Percentiles rank a stretch among this genome's conserved stretches.
These are phyloP conservation scores for Phytophthora boehmeriae DNA, from an alignment of 352 stramenopile species.

Conservation along the genomic window DNA sequence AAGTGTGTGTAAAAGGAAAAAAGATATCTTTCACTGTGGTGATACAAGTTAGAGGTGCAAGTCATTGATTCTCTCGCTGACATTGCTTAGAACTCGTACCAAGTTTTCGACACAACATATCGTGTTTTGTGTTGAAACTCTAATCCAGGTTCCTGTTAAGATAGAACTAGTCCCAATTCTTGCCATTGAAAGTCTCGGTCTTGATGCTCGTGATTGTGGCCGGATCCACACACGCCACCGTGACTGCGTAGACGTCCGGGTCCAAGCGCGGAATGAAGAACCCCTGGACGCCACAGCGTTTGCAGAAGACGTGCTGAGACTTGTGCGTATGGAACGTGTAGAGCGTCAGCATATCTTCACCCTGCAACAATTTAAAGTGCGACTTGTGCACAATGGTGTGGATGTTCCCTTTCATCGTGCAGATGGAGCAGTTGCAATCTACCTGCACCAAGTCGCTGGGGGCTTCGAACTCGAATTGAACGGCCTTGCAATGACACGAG, in stretches of 20 bases:
- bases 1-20: too few relatives aligned
- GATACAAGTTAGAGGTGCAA: too few relatives aligned
- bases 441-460: conserved; percentile 56
- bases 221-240: conserved; percentile 67
- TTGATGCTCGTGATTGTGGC: conserved; percentile 58
- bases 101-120: too few relatives aligned
- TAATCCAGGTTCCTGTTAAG: too few relatives aligned
- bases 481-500: conserved; percentile 71
- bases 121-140: too few relatives aligned
- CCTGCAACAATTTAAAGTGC: conserved; percentile 58
- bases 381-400: conserved; percentile 69
- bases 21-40: too few relatives aligned
- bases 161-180: conserved; percentile 67
- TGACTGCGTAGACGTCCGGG: conserved; percentile 78
- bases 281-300: conserved; percentile 70
- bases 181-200: conserved; percentile 69
- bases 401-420: conserved; percentile 78
- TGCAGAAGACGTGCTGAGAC: conserved; percentile 86
- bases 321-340: conserved; percentile 87
- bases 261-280: conserved; percentile 89
- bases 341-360: conserved; percentile 54
- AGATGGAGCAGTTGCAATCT: conserved; percentile 89
- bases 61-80: too few relatives aligned
- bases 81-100: too few relatives aligned
- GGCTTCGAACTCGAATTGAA: conserved; percentile 77